Conservation (phyloP, 169 alveolate genomes). For the Eimeria falciformis region DNA sequence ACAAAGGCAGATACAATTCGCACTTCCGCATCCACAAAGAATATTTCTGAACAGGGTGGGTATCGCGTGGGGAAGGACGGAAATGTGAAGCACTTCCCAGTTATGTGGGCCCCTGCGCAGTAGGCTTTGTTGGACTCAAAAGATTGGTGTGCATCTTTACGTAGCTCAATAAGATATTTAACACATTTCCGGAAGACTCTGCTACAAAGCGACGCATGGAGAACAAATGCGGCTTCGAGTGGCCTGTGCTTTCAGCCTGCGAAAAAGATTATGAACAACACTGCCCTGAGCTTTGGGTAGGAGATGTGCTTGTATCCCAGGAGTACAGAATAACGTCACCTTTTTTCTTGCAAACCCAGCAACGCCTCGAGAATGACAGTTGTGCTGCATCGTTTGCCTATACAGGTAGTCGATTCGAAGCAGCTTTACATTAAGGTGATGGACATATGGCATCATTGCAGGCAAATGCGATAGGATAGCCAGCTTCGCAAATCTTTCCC, state of each 20-base stretch:
- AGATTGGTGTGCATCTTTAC: too few species aligned
- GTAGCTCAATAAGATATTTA: neutral
- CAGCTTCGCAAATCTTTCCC: neutral
- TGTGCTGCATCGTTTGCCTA: slow-evolving; percentile 63
- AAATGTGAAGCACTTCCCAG: slow-evolving; percentile 73
- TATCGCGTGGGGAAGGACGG: slow-evolving; percentile 24
- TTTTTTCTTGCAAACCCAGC: neutral
- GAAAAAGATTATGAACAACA: slow-evolving; percentile 66
- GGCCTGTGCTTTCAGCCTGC: slow-evolving; percentile 40
- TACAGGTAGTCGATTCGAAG: neutral
- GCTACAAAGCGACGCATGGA: slow-evolving; percentile 53
- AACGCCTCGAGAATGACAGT: neutral
- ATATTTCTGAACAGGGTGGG: slow-evolving; percentile 42
- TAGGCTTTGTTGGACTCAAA: neutral
- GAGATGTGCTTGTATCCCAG: neutral
- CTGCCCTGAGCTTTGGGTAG: slow-evolving; percentile 72
- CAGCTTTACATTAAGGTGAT: neutral
- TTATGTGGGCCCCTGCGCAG: slow-evolving; percentile 70
- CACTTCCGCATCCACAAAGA: neutral
- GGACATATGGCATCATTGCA: neutral
- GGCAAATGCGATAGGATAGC: slow-evolving; percentile 54
- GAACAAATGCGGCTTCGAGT: slow-evolving; percentile 36
- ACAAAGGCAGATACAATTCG: neutral
- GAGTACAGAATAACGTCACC: neutral
- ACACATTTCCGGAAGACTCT: slow-evolving; percentile 9